Evolutionary conservation across 441 rosid species (phyloP), one percentile per base, ranked within the genome.

Genomic region (Erysimum cheiri): DNA sequence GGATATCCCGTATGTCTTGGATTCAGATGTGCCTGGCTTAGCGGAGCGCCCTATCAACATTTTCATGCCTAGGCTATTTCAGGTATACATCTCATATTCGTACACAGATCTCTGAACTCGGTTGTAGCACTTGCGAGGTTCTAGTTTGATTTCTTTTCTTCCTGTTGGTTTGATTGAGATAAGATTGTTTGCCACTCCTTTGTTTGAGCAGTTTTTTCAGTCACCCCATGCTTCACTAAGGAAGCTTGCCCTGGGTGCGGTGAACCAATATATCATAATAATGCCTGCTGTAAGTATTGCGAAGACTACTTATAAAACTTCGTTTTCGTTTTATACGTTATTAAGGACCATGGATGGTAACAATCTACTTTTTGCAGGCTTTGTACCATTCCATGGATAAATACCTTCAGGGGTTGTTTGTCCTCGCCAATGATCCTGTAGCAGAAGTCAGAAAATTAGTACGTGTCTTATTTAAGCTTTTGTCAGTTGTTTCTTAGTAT

Each of bases 401-500:
- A 58, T 94, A 88, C 74, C 97, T 94, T 76, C 97, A 87, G 78
- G 97, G 98, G 61, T 85, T 94, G 81, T 94, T 94, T 80, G 80
- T 83, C 75, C 96, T 92, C 50, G 92, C 98, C 69, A 85, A 80
- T 82, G 97, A 94, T 73, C 84, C 93, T 64, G 65, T 85, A 74
- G 75, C 93, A 60, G 98, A 92, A 85, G 92, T 94, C 70, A 91
- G 96, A 75, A 94, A 92, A 86, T 83, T 92, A 87, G 98, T 94
- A 74, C 53, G 65, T 60, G 28, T 44, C 63, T 52, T 59, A 32
- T 22, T 71, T 46, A 43, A 58, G 40, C 26, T 19, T 75, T 37
- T 47, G 54, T 49, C 24, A 58, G 14, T 63, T 62, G 26, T 57
- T 47, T 57, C 52, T 54, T 62, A 15, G 43, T 70, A 50, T 60